phyloP scores from a whole-genome alignment of 164 flowering plant genomes.

The Platanus orientalis region DNA sequence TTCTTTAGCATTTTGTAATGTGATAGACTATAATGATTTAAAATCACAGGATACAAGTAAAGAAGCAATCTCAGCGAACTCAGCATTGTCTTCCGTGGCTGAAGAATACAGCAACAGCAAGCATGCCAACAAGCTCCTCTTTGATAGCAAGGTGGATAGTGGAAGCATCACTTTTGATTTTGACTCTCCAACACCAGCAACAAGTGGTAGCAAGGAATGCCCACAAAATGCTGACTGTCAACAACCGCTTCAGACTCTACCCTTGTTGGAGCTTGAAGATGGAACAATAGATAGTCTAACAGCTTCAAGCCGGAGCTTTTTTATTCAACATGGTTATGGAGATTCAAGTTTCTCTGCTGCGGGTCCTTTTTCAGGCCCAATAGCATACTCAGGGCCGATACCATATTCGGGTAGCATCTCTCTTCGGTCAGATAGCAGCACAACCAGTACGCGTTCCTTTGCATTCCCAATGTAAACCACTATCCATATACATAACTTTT shows the following conservation, averaged over 20 bases:
- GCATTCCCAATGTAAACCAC: slow-evolving; percentile 61
- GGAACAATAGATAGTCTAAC: slow-evolving; percentile 16
- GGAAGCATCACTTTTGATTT: slow-evolving; percentile 42
- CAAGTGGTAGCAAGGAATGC: slow-evolving; percentile 18
- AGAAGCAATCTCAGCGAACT: slow-evolving; percentile 11
- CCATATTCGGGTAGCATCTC: slow-evolving; percentile 67
- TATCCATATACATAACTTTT: not conserved
- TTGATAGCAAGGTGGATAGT: slow-evolving; percentile 30
- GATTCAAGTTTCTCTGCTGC: slow-evolving; percentile 50
- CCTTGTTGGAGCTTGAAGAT: slow-evolving; percentile 19
- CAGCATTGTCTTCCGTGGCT: slow-evolving; percentile 8
- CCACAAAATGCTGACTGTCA: slow-evolving; percentile 15
- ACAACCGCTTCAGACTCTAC: slow-evolving; percentile 16
- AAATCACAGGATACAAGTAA: slow-evolving; percentile 27
- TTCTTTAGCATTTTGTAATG: not conserved
- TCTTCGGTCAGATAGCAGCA: slow-evolving; percentile 67
- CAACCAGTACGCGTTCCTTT: slow-evolving; percentile 71
- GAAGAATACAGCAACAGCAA: slow-evolving; percentile 18
- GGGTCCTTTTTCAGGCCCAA: slow-evolving; percentile 38
- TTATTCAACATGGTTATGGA: slow-evolving; percentile 32
- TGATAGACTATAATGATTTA: not conserved
- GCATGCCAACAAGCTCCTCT: slow-evolving; percentile 15
- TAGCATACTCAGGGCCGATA: slow-evolving; percentile 50
- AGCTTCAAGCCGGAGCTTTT: slow-evolving; percentile 26
- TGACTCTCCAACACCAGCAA: slow-evolving; percentile 25